Base-by-base conservation (phyloP, 1,139 yeast species). In the Sugiyamaella japonica region DNA sequence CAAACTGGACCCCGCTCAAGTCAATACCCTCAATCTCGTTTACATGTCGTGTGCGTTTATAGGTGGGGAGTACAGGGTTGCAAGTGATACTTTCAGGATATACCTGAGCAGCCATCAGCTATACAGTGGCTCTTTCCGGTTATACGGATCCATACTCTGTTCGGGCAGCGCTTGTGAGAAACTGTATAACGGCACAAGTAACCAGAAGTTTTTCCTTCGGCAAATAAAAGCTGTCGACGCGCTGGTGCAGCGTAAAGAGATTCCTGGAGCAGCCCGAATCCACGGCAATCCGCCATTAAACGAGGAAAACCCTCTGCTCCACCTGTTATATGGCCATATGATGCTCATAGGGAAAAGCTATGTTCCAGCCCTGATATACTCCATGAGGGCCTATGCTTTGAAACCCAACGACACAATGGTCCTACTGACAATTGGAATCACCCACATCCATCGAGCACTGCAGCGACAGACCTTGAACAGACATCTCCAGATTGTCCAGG, bases 191-290 rank as follows among this genome's bases (percentile, higher is more conserved):
- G 84, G 86, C 52, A 83, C 89, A 42, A 88, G 88, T 57, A 93
- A 89, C 65, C 98, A 91, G 64, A 93, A 93, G 69, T 93, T 84
- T 68, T 84, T 91, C 61, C 73, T 93, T 57, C 83, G 99, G 60
- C 97, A 91, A 64, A 76, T 91, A 61, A 93, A 91, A 66, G 95
- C 96, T 0, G 85, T 83, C 67, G 99, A 93, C 67, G 81, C 93
- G 1, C 68, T 85, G 15, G 76, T 82, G 34, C 71, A 75, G 32
- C 75, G 76, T 4, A 78, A 75, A 20, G 74, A 76, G 13, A 82
- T 90, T 17, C 73, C 81, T 1, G 98, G 97, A 0, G 89, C 88
- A 76, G 95, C 97, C 0, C 84, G 84, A 3, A 76, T 88, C 15
- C 78, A 82, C 0, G 78, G 79, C 75, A 54, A 74, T 73, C 15